Percentiles rank a stretch among this genome's conserved stretches.
Evolutionary conservation across 768 basidiomycete genomes (phyloP).

Genomic region (Russula vinacea): DNA sequence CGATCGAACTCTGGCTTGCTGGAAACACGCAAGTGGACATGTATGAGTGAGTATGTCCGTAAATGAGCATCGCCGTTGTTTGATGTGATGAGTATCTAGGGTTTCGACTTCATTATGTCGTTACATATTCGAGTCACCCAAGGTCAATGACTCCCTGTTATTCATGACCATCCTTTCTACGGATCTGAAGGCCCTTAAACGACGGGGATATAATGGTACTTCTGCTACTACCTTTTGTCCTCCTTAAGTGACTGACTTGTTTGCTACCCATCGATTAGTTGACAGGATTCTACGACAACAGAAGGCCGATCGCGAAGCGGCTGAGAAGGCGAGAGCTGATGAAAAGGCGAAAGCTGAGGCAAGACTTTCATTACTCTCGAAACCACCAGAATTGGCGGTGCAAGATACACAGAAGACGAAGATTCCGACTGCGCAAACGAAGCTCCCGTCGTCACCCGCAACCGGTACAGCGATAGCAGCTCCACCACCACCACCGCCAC

Average conservation of each 20-base stretch:
- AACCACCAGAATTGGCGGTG: not conserved
- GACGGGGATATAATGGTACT: slow-evolving; percentile 82
- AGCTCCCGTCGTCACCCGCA: not conserved
- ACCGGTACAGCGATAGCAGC: not conserved
- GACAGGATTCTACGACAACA: slow-evolving; percentile 89
- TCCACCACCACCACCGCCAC: not conserved
- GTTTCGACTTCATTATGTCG: slow-evolving; percentile 83
- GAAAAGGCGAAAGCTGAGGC: slow-evolving; percentile 48
- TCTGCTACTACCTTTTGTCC: slow-evolving; percentile 1
- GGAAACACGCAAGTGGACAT: slow-evolving; percentile 76
- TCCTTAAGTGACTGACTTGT: slow-evolving; percentile 26
- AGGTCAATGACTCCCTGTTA: slow-evolving; percentile 82
- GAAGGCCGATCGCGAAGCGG: slow-evolving; percentile 57
- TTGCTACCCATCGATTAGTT: slow-evolving; percentile 47
- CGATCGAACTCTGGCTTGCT: slow-evolving; percentile 78
- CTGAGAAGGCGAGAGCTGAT: slow-evolving; percentile 44
- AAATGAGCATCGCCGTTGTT: not conserved
- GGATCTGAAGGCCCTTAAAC: slow-evolving; percentile 72
- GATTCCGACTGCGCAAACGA: not conserved
- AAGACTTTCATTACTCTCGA: slow-evolving; percentile 30
- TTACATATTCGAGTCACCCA: slow-evolving; percentile 69
- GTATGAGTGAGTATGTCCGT: slow-evolving; percentile 70
- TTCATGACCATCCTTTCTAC: slow-evolving; percentile 95
- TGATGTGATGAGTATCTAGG: slow-evolving; percentile 42
- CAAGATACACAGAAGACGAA: slow-evolving; percentile 24